Evolutionary conservation across 2,329 filamentous ascomycete genomes (phyloP).

Genomic region (Cytospora chrysosperma): DNA sequence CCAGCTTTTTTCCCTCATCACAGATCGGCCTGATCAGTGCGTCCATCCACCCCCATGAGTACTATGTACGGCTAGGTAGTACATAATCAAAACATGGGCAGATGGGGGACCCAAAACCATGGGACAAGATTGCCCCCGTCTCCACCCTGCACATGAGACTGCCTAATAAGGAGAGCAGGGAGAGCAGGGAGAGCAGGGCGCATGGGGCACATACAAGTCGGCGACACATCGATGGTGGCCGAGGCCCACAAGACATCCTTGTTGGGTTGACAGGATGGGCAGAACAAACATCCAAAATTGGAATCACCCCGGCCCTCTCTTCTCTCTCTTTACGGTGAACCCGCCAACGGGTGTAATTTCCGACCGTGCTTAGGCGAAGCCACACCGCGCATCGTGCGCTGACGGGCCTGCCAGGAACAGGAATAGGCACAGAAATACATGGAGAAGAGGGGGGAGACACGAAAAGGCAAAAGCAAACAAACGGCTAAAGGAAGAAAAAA

Average conservation of each 20-base stretch:
- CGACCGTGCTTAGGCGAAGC: neutral
- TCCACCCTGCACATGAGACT: neutral
- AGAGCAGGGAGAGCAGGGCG: too few species aligned
- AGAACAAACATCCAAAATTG: neutral
- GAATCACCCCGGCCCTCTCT: neutral
- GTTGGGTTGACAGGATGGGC: neutral
- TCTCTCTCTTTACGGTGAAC: neutral
- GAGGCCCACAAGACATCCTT: too few species aligned
- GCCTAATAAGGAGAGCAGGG: too few species aligned
- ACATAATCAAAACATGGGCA: too few species aligned
- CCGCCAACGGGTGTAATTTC: neutral
- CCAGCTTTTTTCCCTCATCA: neutral
- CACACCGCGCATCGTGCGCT: neutral
- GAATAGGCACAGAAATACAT: too few species aligned
- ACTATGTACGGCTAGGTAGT: too few species aligned
- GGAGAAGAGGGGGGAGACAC: neutral
- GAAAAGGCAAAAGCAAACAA: neutral
- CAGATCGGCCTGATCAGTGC: neutral
- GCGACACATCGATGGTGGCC: neutral
- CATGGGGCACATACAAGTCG: too few species aligned
- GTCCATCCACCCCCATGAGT: too few species aligned
- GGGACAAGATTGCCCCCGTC: neutral
- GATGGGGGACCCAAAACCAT: neutral
- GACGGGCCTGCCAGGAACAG: neutral
- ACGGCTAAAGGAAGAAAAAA: neutral